These are phyloP conservation scores for Entomortierella lignicola DNA, from an alignment of 192 early-diverging fungal genomes.

Conservation along the genomic window DNA sequence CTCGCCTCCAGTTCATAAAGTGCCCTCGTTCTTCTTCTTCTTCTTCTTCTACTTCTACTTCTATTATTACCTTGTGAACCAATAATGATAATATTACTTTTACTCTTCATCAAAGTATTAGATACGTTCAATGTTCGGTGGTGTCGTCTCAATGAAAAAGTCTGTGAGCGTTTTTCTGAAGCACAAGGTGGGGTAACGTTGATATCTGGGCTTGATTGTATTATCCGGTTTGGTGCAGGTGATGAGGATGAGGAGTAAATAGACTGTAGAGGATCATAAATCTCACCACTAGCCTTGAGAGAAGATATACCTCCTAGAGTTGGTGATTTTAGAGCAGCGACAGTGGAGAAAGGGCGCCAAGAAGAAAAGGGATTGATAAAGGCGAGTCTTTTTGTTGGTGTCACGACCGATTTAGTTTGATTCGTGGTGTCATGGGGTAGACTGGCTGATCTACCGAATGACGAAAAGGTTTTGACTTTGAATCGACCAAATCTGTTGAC, in stretches of 20 bases:
- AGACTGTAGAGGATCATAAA: too few species aligned
- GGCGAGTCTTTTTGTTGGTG: background rate
- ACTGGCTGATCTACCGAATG: constrained; percentile 32
- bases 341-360: constrained; percentile 37
- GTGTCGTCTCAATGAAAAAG: background rate
- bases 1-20: too few species aligned
- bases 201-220: constrained; percentile 31
- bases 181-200: constrained; percentile 13
- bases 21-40: too few species aligned
- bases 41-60: too few species aligned
- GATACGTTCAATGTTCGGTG: too few species aligned
- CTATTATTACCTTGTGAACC: too few species aligned
- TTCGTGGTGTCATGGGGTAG: constrained; percentile 3
- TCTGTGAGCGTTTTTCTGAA: background rate
- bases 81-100: too few species aligned
- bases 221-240: constrained; percentile 40
- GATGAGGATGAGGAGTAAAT: constrained; percentile 20
- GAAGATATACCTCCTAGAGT: constrained; percentile 11
- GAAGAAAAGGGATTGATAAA: constrained; percentile 32
- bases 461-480: constrained; percentile 32
- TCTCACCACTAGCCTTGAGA: constrained; percentile 4
- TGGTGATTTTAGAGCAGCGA: constrained; percentile 15
- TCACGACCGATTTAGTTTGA: background rate
- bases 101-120: too few species aligned
- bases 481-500: constrained; percentile 37